Evolutionary conservation across 805 yeast genomes (phyloP).

Genomic region (Komagataella populi): DNA sequence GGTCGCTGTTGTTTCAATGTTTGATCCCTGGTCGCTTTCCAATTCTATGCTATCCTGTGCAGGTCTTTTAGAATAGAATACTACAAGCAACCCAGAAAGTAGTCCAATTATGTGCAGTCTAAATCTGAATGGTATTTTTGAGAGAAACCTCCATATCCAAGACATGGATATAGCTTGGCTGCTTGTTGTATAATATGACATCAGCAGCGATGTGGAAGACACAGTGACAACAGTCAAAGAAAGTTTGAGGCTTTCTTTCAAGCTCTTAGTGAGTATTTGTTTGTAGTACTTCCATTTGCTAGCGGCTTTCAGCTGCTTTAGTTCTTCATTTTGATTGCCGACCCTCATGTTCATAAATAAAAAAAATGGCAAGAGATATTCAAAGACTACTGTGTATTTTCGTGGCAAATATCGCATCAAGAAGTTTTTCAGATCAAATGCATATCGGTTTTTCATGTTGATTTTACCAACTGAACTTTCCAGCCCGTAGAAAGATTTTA

Average conservation of each 20-base stretch:
- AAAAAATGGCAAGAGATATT: slow-evolving; percentile 5
- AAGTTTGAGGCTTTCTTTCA: neutral
- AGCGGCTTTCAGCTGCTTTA: neutral
- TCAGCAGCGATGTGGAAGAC: neutral
- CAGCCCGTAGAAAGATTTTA: neutral
- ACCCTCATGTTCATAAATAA: neutral
- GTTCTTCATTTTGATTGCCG: neutral
- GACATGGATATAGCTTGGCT: neutral
- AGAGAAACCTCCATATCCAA: neutral
- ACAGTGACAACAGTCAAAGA: neutral
- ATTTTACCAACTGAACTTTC: neutral
- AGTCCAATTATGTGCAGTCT: slow-evolving; percentile 7
- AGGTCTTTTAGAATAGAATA: slow-evolving; percentile 5
- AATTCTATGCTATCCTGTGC: neutral
- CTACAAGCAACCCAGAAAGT: slow-evolving; percentile 5
- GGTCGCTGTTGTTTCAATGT: neutral
- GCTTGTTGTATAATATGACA: neutral
- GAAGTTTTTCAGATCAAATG: neutral
- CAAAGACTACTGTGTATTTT: slow-evolving; percentile 6
- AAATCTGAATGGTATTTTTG: neutral
- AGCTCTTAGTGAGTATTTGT: neutral
- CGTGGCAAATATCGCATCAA: slow-evolving; percentile 2
- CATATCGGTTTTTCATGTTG: neutral
- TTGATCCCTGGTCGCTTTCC: neutral
- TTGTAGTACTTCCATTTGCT: neutral